Base-by-base conservation (phyloP, 257 asterid genomes). In the Nicotiana undulata region DNA sequence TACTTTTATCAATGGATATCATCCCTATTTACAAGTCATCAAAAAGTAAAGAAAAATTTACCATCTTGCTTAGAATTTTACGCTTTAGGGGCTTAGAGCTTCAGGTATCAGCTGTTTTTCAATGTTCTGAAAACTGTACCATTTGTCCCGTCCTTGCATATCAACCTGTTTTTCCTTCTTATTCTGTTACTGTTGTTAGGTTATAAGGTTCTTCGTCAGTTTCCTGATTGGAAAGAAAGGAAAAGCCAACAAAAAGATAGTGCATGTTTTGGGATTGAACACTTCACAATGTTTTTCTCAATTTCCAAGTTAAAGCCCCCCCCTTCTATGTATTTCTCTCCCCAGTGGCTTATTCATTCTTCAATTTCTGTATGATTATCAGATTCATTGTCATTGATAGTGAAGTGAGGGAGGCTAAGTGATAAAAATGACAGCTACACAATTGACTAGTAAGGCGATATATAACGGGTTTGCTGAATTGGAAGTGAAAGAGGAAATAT, bases 341-440 rank as follows among this genome's bases (percentile, higher is more conserved):
- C 46, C 60, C 60, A 46, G 37, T 72, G 46, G 60, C 15, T 72
- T 22, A 46, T 68, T 5, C 3, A 0, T 46, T 46, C 20, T 46
- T 72, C 46, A 46, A 13, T 56, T 59, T 77, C 46, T 77, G 81
- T 59, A 32, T 77, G 56, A 77, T 74, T 70, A 44, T 55, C 75
- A 77, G 53, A 68, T 77, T 63, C 46, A 64, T 26, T 51, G n/a
- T 59, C 37, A 70, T 8, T 63, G 70, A 37, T 65, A 61, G 76
- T 77, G 70, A 44, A 79, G 77, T 72, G 77, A 72, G 77, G 77
- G 24, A 46, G 15, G 32, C 34, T 16, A 32, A 46, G 18, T 60
- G 12, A 49, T 51, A 26, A 56, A 26, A 65, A 91, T 93, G 97
- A 89, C 75, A 72, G 87, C 89, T 76, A 87, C 92, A 56, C 93